Evolutionary conservation across 23 red algal species (phyloP), one percentile per base, ranked within the genome.

Genomic region (Chondrus crispus): DNA sequence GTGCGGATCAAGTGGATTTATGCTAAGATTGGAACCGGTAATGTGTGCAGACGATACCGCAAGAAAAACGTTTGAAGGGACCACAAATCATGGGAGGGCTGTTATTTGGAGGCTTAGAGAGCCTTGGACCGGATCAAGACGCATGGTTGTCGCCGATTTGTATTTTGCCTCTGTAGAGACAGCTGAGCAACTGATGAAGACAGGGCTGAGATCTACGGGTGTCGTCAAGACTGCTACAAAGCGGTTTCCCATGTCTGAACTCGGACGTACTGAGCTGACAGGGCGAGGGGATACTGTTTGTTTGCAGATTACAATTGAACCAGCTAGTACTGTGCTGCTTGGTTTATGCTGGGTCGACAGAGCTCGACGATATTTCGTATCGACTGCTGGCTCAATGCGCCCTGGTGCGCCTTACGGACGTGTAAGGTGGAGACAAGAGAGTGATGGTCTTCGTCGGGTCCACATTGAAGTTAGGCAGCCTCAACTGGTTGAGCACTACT

Each of bases 191-290:
- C 82, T 68, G 30, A 20, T 22, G 2, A 2, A 69, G 3, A 48
- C 28, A 19, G 82, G 82, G 7, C 32, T 86, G n/a, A 20, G 52
- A n/a, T 86, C 69, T 35, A 55, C 69, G 3, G 82, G 82, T 7
- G 60, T 86, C 14, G 82, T 86, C 30, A 68, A 86, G 82, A 86
- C 60, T 18, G 52, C 82, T 3, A 69, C 82, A 20, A 66, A 62
- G 5, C 20, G 41, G 5, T 86, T 5, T 37, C 82, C 82, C 3
- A 68, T 86, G 82, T 36, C 7, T 16, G 4, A 2, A 19, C 46
- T 70, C 30, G n/a, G 19, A 16, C 51, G 4, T 4, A 4, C 35
- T 3, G 82, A 86, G 51, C 36, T 86, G 55, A 22, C 82, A 55
- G 20, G 29, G 3, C 35, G 82, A 35, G 82, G 55, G 18, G 58